Percentiles rank a stretch among this genome's conserved stretches.
phyloP scores from a whole-genome alignment of 257 asterid species.

The Linderniella brevidens region DNA sequence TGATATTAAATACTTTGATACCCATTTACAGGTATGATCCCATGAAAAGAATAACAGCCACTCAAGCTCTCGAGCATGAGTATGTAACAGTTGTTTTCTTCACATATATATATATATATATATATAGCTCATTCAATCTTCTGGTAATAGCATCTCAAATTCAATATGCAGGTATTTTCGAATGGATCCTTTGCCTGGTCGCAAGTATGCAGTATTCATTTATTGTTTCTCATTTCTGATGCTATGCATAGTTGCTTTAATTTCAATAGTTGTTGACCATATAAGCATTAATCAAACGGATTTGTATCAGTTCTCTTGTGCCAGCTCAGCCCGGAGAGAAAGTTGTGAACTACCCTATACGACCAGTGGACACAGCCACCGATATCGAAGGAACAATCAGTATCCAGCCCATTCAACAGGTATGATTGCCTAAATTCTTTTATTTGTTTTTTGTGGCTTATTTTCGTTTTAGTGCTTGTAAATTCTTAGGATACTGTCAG shows the following conservation, averaged over 20 bases:
- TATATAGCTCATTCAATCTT: slow-evolving; percentile 5
- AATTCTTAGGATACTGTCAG: too few species aligned
- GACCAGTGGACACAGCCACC: slow-evolving; percentile 83
- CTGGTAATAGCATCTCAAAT: background rate
- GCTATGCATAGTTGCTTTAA: slow-evolving; percentile 2
- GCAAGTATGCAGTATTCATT: slow-evolving; percentile 56
- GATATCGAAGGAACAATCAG: slow-evolving; percentile 95
- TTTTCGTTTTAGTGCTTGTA: background rate
- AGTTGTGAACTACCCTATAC: slow-evolving; percentile 73
- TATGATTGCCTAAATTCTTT: slow-evolving; percentile 13
- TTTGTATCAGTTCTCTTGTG: slow-evolving; percentile 49
- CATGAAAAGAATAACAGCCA: slow-evolving; percentile 71
- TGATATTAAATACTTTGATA: slow-evolving; percentile 2
- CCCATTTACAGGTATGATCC: slow-evolving; percentile 88
- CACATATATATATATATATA: slow-evolving; percentile 2
- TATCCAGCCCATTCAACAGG: slow-evolving; percentile 88
- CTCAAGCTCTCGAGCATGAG: slow-evolving; percentile 98
- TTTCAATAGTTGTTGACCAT: slow-evolving; percentile 5
- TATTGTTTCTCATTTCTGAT: background rate
- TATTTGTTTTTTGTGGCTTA: background rate
- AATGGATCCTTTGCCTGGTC: slow-evolving; percentile 89
- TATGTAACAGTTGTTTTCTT: slow-evolving; percentile 22
- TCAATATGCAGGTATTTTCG: slow-evolving; percentile 62
- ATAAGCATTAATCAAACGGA: slow-evolving; percentile 5
- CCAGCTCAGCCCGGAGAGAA: slow-evolving; percentile 93